Conservation (phyloP, 2,329 filamentous ascomycete species). For the Colletotrichum cuscutae region DNA sequence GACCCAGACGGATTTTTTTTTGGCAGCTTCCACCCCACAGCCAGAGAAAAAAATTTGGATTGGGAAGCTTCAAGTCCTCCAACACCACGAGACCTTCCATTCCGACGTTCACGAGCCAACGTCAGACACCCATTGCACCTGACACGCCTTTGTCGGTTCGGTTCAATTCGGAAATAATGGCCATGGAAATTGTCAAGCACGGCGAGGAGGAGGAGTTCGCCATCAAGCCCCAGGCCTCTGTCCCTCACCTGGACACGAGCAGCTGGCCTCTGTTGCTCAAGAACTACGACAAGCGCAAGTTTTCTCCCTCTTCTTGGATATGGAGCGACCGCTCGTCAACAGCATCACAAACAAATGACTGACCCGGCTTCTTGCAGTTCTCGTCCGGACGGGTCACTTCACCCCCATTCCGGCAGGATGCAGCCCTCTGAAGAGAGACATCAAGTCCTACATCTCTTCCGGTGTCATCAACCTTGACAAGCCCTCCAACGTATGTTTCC, state of each 20-base stretch:
- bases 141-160: conserved; percentile 9
- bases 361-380: conserved; percentile 65
- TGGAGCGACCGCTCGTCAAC: conserved; percentile 8
- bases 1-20: conserved; percentile 17
- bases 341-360: conserved; percentile 38
- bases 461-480: conserved; percentile 99
- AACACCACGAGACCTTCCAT: conserved; percentile 32
- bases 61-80: conserved; percentile 38
- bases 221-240: conserved; percentile 91
- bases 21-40: conserved; percentile 35
- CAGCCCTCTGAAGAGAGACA: conserved; percentile 89
- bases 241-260: conserved; percentile 84
- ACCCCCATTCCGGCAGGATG: conserved; percentile 95
- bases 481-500: conserved; percentile 35
- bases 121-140: conserved; percentile 24
- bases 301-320: conserved; percentile 17
- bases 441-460: conserved; percentile 96
- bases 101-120: conserved; percentile 33
- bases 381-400: conserved; percentile 94
- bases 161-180: conserved; percentile 44
- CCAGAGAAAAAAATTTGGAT: conserved; percentile 38
- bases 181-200: conserved; percentile 59
- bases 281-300: conserved; percentile 92
- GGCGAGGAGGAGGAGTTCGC: conserved; percentile 76
- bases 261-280: conserved; percentile 94